A percentile compares a stretch with the other conserved stretches of the same genome.
These are phyloP conservation scores for Phytophthora vignae DNA, from an alignment of 352 stramenopile genomes.

Conservation along the genomic window DNA sequence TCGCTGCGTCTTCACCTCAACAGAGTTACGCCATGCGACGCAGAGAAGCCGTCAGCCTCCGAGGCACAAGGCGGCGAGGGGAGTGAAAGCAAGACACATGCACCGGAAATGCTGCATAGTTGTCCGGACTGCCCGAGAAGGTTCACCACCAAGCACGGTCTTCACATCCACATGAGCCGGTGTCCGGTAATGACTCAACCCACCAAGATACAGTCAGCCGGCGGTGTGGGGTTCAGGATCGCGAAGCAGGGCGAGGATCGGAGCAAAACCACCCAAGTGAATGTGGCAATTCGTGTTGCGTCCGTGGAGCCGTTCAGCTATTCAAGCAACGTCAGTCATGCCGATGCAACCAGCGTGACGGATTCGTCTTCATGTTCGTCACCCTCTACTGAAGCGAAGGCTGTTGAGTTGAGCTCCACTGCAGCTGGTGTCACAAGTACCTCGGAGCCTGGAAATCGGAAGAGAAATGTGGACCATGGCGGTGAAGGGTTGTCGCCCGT, in stretches of 20 bases:
- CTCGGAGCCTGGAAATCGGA: not conserved
- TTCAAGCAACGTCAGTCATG: not conserved
- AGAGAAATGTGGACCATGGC: not conserved
- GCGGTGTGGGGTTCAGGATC: not conserved
- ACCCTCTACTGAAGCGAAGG: not conserved
- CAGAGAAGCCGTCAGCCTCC: not conserved
- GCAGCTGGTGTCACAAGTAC: not conserved
- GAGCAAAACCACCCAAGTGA: not conserved
- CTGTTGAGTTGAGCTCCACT: not conserved
- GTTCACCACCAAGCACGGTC: constrained; percentile 3
- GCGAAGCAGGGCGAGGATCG: not conserved
- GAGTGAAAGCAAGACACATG: not conserved
- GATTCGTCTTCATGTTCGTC: not conserved
- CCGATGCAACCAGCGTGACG: not conserved
- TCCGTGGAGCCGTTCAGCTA: not conserved
- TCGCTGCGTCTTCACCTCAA: constrained; percentile 17
- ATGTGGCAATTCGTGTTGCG: not conserved
- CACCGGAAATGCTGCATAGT: not conserved
- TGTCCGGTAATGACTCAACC: not conserved
- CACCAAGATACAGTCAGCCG: not conserved
- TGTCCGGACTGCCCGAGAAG: constrained; percentile 3
- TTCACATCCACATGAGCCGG: constrained; percentile 10
- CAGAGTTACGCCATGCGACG: constrained; percentile 11
- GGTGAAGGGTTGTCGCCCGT: not conserved
- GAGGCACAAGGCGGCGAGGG: not conserved